These are phyloP conservation scores for Botrytis sinoallii DNA, from an alignment of 2,329 filamentous ascomycete genomes.

Conservation along the genomic window DNA sequence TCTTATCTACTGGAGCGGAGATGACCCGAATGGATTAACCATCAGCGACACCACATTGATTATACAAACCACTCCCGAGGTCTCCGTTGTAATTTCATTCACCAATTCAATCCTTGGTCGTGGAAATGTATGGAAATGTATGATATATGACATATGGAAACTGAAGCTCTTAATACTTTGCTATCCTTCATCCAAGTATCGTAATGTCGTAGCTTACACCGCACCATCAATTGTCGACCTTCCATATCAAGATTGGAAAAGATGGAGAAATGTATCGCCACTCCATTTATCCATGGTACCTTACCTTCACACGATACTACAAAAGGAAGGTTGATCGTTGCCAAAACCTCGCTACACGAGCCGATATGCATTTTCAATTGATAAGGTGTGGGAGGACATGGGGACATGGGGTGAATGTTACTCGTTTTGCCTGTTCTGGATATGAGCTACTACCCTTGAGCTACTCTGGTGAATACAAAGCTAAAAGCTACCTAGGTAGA, in stretches of 20 bases:
- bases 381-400: conserved; percentile 14
- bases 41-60: not conserved
- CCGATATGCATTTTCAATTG: not conserved
- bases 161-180: not conserved
- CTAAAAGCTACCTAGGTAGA: not conserved
- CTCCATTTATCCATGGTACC: conserved; percentile 6
- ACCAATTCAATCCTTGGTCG: not conserved
- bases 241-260: conserved; percentile 5
- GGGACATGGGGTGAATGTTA: not conserved
- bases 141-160: not conserved
- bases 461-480: not conserved
- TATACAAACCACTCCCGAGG: too few relatives aligned
- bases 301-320: conserved; percentile 9
- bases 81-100: not conserved
- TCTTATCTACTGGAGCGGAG: not conserved
- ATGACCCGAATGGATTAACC: not conserved
- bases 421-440: not conserved
- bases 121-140: not conserved
- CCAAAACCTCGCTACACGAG: not conserved
- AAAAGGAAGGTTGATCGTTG: conserved; percentile 9
- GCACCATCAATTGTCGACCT: not conserved
- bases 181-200: too few relatives aligned
- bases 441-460: not conserved
- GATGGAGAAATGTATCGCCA: conserved; percentile 2
- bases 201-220: not conserved